These are phyloP conservation scores for Leccinellum luteum DNA, from an alignment of 768 basidiomycete genomes.

Conservation along the genomic window DNA sequence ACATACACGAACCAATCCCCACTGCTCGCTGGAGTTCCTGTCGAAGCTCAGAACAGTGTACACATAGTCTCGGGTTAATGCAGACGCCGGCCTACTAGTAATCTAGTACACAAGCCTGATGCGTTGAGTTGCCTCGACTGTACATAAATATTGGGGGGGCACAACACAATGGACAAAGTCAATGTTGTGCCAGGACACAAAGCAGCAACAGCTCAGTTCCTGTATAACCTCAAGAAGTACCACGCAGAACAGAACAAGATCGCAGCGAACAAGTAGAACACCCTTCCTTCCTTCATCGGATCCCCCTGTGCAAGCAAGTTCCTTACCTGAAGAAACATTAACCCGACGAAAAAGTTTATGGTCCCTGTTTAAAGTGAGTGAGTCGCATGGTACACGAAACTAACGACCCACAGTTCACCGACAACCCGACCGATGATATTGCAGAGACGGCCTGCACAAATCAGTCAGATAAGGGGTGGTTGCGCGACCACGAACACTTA, in stretches of 20 bases:
- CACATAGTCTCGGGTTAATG: too few species aligned
- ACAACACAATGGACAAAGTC: conserved; percentile 10
- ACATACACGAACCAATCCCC: too few species aligned
- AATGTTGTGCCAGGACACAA: not conserved
- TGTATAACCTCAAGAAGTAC: conserved; percentile 28
- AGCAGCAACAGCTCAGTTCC: conserved; percentile 10
- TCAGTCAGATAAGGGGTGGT: not conserved
- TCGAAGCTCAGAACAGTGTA: too few species aligned
- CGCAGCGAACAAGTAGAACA: conserved; percentile 82
- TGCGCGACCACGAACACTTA: conserved; percentile 35
- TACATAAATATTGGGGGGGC: not conserved
- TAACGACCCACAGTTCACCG: conserved; percentile 58
- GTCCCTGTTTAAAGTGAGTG: conserved; percentile 53
- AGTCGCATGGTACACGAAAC: not conserved
- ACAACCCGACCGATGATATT: conserved; percentile 71
- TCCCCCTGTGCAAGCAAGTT: conserved; percentile 65
- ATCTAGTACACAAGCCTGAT: not conserved
- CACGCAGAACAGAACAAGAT: conserved; percentile 39
- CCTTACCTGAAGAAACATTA: conserved; percentile 82
- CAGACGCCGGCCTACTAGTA: too few species aligned
- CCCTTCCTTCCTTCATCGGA: conserved; percentile 68
- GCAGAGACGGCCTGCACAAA: conserved; percentile 68
- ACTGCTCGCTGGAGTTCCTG: too few species aligned
- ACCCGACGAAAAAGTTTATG: conserved; percentile 79
- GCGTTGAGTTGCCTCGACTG: not conserved